Conservation (phyloP, 805 yeast genomes). For the Yueomyces sinensis region DNA sequence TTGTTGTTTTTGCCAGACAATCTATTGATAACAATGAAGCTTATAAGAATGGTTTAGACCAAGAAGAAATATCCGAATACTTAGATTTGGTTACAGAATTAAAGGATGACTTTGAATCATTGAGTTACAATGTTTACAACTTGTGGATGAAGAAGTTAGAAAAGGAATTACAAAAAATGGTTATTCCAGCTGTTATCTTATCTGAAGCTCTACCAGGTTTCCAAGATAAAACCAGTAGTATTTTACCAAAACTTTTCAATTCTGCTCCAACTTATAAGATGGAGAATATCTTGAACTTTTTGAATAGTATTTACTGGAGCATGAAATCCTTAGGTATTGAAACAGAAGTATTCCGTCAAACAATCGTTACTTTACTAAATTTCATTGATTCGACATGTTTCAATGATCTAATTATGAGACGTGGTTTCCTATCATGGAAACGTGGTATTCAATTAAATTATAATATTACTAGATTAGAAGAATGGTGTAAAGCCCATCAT, state of each 20-base stretch:
- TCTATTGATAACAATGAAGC: conserved; percentile 81
- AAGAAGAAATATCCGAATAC: conserved; percentile 81
- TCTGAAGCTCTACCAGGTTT: conserved; percentile 96
- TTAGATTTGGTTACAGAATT: conserved; percentile 80
- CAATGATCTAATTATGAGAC: conserved; percentile 89
- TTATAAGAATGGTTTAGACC: conserved; percentile 72
- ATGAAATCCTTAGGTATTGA: conserved; percentile 87
- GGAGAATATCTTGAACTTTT: conserved; percentile 86
- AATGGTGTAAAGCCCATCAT: conserved; percentile 95
- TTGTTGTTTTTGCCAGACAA: conserved; percentile 85
- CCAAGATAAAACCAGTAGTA: conserved; percentile 67
- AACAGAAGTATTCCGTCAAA: conserved; percentile 69
- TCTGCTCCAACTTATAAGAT: conserved; percentile 65
- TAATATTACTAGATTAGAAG: conserved; percentile 91
- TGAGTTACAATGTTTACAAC: conserved; percentile 87
- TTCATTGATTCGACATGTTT: conserved; percentile 88
- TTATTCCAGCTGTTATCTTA: conserved; percentile 86
- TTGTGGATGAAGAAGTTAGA: conserved; percentile 96
- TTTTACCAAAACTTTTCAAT: conserved; percentile 70
- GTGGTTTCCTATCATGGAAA: conserved; percentile 92
- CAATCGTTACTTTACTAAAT: conserved; percentile 67
- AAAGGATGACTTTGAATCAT: conserved; percentile 84
- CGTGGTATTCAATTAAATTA: conserved; percentile 94
- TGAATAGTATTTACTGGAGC: conserved; percentile 85
- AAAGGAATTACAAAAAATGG: conserved; percentile 79